phyloP scores from a whole-genome alignment of 768 basidiomycete species.

The Lactifluus echinatus region DNA sequence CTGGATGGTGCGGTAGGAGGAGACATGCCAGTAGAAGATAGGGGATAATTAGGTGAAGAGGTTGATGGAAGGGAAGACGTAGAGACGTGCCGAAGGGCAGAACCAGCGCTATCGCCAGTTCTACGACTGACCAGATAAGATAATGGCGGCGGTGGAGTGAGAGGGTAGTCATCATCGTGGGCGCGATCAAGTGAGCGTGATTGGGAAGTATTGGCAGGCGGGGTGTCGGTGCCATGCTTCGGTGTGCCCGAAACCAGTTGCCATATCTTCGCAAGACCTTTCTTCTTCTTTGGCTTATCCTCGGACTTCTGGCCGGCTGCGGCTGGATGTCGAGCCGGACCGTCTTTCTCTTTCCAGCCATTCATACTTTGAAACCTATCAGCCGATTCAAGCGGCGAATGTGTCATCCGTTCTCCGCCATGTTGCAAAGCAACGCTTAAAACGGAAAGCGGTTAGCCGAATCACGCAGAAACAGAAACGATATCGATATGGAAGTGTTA shows the following conservation, averaged over 20 bases:
- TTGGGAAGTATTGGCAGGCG: constrained; percentile 26
- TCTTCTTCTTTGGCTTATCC: constrained; percentile 65
- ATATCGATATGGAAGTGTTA: too few species aligned
- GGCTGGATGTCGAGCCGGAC: constrained; percentile 1
- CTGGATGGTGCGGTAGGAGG: constrained; percentile 72
- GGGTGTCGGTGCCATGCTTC: constrained; percentile 33
- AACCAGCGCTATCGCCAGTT: constrained; percentile 43
- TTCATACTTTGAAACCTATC: constrained; percentile 23
- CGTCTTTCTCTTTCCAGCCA: constrained; percentile 19
- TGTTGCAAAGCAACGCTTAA: constrained; percentile 69
- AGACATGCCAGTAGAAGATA: constrained; percentile 55
- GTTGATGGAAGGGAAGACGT: constrained; percentile 60
- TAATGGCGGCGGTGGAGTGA: constrained; percentile 86
- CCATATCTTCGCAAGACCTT: constrained; percentile 75
- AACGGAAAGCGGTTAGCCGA: constrained; percentile 5
- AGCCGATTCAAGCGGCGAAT: constrained; percentile 7
- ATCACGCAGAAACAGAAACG: constrained; percentile 24
- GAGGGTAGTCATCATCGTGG: constrained; percentile 60
- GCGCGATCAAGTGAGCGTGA: constrained; percentile 34
- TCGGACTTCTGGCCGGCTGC: constrained; percentile 20
- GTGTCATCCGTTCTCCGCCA: constrained; percentile 32
- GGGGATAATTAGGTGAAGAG: constrained; percentile 44
- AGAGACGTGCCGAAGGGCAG: constrained; percentile 51
- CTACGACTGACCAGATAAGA: constrained; percentile 70
- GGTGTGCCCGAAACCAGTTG: constrained; percentile 55